Evolutionary conservation across 1,139 yeast genomes (phyloP), one percentile per base, ranked within the genome.

Genomic region (Diutina neorugosa): DNA sequence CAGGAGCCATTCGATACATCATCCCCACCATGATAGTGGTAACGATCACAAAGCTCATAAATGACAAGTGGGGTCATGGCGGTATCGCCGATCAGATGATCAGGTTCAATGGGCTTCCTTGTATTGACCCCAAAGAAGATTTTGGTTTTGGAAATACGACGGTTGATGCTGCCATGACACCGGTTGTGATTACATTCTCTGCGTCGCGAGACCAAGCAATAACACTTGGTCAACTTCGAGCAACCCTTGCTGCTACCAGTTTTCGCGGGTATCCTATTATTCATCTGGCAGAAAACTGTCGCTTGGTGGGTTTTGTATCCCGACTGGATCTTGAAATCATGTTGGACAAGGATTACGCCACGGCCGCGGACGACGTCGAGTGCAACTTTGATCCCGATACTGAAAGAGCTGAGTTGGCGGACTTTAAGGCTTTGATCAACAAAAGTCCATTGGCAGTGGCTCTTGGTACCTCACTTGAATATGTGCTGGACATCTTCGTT

Each of bases 21-120:
- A 77, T 93, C 31, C 98, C 98, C 1, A 89, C 96, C 0, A 93
- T 93, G 98, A 86, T 94, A 53, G 96, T 89, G 0, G 96, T 94
- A 1, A 93, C 96, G 1, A 80, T 86, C n/a, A 90, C 98, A 1
- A 86, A 88, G 60, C 70, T 82, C 50, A 82, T 93, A 31, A 80
- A 81, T 57, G 94, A 86, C 58, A 75, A 71, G 54, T 84, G 86
- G 74, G 96, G 96, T 1, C 74, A 79, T 47, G 82, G 82, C 0
- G 98, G 98, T 1, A 90, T 94, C 56, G 96, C 98, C 0, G 98
- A 94, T 63, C 95, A 90, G 65, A 93, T 91, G 87, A 89, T 94
- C 58, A 71, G 73, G 52, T 87, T 89, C 61, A 91, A 90, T 66
- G 97, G 97, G 1, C 76, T 87, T 54, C 98, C 99, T 0, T 81